Conservation (phyloP, 331 rosid genomes). For the Arachis monticola region DNA sequence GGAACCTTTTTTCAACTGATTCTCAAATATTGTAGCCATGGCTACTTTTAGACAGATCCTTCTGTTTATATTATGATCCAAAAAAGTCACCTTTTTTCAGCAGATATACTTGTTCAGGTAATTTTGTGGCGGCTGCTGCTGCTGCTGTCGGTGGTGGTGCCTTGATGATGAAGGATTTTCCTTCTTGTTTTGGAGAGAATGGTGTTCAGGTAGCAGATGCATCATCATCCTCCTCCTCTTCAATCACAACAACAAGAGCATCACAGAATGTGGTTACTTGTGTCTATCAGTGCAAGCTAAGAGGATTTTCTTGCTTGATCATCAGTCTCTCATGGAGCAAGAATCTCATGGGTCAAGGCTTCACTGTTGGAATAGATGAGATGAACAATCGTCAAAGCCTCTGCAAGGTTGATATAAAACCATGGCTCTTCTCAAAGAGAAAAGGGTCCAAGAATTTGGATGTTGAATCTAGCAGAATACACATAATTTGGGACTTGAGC, state of each 20-base stretch:
- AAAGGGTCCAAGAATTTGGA: conserved; percentile 75
- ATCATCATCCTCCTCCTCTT: conserved; percentile 44
- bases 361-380: conserved; percentile 71
- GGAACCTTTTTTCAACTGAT: conserved; percentile 45
- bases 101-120: conserved; percentile 29
- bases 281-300: conserved; percentile 68
- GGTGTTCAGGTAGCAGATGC: conserved; percentile 83
- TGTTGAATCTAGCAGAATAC: conserved; percentile 59
- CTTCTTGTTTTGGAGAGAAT: conserved; percentile 97
- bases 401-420: conserved; percentile 80
- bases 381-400: conserved; percentile 54
- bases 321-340: conserved; percentile 64
- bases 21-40: conserved; percentile 28
- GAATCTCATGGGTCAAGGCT: conserved; percentile 79
- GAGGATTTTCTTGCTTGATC: conserved; percentile 64
- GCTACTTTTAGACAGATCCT: conserved; percentile 21
- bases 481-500: conserved; percentile 71
- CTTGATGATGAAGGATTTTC: conserved; percentile 98
- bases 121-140: background rate
- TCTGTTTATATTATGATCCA: background rate
- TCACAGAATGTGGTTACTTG: conserved; percentile 82
- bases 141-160: conserved; percentile 5
- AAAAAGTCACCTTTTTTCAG: conserved; percentile 23
- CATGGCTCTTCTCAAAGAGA: conserved; percentile 85
- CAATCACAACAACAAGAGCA: conserved; percentile 53